These are phyloP conservation scores for Ogataea ganodermae DNA, from an alignment of 805 yeast genomes.

Conservation along the genomic window DNA sequence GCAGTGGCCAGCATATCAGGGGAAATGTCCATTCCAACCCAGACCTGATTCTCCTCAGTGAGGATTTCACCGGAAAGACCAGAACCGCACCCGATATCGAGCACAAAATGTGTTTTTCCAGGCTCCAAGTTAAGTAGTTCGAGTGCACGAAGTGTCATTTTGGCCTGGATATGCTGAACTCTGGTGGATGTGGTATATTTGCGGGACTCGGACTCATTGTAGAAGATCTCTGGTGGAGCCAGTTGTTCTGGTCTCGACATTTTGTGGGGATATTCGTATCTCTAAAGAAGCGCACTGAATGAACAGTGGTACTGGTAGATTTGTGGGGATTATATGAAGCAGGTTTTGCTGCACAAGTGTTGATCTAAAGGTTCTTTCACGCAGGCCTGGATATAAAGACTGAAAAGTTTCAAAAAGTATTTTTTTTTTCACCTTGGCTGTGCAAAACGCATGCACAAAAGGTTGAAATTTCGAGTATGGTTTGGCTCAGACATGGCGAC, in stretches of 20 bases:
- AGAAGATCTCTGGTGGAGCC: conserved; percentile 96
- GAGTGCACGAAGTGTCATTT: conserved; percentile 92
- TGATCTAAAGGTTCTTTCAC: no score
- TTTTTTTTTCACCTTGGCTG: neutral
- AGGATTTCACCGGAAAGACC: conserved; percentile 94
- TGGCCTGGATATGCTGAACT: conserved; percentile 97
- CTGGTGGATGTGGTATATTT: conserved; percentile 93
- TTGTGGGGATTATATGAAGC: no score
- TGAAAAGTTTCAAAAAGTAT: conserved; percentile 2
- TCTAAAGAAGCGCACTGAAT: neutral
- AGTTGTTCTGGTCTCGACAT: conserved; percentile 97
- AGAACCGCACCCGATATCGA: conserved; percentile 97
- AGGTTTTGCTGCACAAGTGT: no score
- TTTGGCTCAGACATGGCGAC: no score
- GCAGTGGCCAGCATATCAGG: conserved; percentile 97
- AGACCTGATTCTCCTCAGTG: conserved; percentile 88
- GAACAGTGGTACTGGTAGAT: no score
- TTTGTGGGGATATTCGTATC: neutral
- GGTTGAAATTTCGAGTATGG: no score
- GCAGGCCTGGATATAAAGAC: no score
- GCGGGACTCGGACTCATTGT: conserved; percentile 84
- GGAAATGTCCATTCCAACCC: conserved; percentile 97
- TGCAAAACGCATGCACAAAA: neutral
- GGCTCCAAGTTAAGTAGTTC: conserved; percentile 80
- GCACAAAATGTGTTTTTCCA: conserved; percentile 60